Conservation (phyloP, 208 protist genomes). For the Trypanosoma avium region DNA sequence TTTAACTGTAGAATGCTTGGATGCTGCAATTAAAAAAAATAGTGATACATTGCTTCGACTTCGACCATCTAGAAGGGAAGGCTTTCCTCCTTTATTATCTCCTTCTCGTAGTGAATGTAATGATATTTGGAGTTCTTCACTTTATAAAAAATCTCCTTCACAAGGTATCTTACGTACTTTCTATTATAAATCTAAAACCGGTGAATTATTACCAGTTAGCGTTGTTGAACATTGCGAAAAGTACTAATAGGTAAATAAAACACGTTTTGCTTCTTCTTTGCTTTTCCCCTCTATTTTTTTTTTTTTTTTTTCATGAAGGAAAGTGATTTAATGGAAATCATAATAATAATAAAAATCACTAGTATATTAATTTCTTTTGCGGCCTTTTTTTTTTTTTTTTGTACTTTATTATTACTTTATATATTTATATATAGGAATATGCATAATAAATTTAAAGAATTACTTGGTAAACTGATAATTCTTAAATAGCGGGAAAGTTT, state of each 20-base stretch:
- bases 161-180: not conserved
- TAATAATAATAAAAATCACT: not conserved
- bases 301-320: not conserved
- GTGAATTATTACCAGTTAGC: too few species aligned
- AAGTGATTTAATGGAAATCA: not conserved
- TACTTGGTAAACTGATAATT: too few species aligned
- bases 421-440: not conserved
- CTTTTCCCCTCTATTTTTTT: not conserved
- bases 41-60: not conserved
- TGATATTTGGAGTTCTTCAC: too few species aligned
- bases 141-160: not conserved
- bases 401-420: slow-evolving; percentile 2
- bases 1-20: not conserved
- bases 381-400: slow-evolving; percentile 15
- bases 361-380: slow-evolving; percentile 20
- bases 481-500: too few species aligned
- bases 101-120: not conserved
- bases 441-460: too few species aligned
- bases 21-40: slow-evolving; percentile 3
- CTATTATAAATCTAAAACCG: not conserved
- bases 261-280: not conserved
- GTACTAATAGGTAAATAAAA: too few species aligned
- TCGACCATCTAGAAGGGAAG: not conserved
- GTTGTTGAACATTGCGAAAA: too few species aligned
- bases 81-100: not conserved